Evolutionary conservation across 805 yeast species (phyloP).

Genomic region (Ogataea siamensis): DNA sequence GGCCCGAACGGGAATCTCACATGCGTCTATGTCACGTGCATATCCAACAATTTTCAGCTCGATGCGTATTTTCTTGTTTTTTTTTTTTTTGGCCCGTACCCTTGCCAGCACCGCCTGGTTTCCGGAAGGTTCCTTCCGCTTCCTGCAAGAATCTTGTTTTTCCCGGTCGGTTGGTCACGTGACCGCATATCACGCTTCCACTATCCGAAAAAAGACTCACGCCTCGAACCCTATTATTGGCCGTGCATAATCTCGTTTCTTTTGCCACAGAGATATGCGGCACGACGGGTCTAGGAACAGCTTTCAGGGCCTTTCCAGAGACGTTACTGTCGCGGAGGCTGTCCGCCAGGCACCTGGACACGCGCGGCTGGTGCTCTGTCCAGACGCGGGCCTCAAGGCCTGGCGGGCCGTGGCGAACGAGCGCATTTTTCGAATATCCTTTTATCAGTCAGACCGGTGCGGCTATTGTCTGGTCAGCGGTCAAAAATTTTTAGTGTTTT

Average conservation of each 20-base stretch:
- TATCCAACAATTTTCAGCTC: conserved; percentile 3
- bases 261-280: conserved; percentile 2
- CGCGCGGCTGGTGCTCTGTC: too few species aligned
- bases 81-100: neutral
- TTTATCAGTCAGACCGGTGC: neutral
- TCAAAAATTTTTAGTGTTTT: conserved; percentile 5
- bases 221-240: conserved; percentile 2
- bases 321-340: too few species aligned
- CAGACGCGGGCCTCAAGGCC: too few species aligned
- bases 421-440: neutral
- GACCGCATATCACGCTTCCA: neutral
- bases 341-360: too few species aligned
- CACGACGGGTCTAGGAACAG: neutral
- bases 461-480: conserved; percentile 4
- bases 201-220: neutral
- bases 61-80: neutral
- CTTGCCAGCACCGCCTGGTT: too few species aligned
- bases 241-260: conserved; percentile 15
- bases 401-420: too few species aligned
- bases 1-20: neutral
- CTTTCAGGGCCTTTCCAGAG: too few species aligned
- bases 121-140: too few species aligned
- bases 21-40: conserved; percentile 5
- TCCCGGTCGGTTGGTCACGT: neutral
- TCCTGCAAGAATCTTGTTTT: neutral